These are phyloP conservation scores for Leishmania major DNA, from an alignment of 208 protist genomes.

Conservation along the genomic window DNA sequence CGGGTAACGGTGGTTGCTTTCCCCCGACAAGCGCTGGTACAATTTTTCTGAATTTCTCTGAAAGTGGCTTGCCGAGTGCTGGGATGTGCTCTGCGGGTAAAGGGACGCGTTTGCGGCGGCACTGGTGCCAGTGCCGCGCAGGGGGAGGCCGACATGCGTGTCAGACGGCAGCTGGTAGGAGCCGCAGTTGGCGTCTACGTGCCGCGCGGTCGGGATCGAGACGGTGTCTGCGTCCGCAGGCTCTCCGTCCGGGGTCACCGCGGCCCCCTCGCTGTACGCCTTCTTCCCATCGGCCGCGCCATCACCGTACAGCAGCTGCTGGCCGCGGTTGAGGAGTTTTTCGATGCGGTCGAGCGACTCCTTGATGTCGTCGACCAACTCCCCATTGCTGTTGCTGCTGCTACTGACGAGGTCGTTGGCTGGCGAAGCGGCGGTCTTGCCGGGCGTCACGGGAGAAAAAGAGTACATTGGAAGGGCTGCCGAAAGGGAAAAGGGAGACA, in stretches of 20 bases:
- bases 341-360: slow-evolving; percentile 64
- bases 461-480: neutral
- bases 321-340: slow-evolving; percentile 45
- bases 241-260: neutral
- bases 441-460: neutral
- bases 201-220: neutral
- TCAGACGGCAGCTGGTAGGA: slow-evolving; percentile 20
- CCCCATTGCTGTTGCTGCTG: neutral
- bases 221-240: neutral
- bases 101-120: neutral
- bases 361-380: slow-evolving; percentile 43
- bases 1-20: neutral
- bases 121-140: neutral
- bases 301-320: slow-evolving; percentile 60
- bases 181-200: slow-evolving; percentile 11
- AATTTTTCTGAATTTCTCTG: neutral
- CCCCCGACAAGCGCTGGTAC: neutral
- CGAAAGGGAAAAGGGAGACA: neutral
- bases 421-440: neutral
- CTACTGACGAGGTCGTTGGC: neutral
- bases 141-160: neutral
- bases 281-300: slow-evolving; percentile 11
- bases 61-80: neutral
- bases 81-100: neutral
- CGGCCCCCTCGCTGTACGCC: neutral